phyloP scores from a whole-genome alignment of 495 filamentous ascomycete genomes.

The Niebla homalea region DNA sequence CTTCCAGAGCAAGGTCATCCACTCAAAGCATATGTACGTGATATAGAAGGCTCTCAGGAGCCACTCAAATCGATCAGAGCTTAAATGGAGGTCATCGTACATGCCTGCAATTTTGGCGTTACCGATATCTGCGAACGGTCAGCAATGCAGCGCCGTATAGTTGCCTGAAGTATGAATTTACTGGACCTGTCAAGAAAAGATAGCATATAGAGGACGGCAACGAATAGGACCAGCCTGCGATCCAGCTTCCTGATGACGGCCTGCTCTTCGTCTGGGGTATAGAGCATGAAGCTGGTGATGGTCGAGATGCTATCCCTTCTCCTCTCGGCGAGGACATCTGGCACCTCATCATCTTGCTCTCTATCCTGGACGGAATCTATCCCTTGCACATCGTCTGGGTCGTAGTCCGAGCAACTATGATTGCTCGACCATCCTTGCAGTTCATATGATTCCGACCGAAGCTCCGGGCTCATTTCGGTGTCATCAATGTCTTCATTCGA shows the following conservation, averaged over 20 bases:
- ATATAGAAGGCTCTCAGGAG: slow-evolving; percentile 54
- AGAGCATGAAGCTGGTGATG: slow-evolving; percentile 43
- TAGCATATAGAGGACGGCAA: slow-evolving; percentile 71
- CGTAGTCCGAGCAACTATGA: not conserved
- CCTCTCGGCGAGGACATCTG: not conserved
- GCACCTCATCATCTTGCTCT: no score
- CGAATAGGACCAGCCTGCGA: slow-evolving; percentile 58
- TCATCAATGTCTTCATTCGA: no score
- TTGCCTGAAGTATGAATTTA: slow-evolving; percentile 24
- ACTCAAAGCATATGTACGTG: slow-evolving; percentile 64
- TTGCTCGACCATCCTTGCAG: slow-evolving; percentile 1
- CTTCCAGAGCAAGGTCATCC: slow-evolving; percentile 52
- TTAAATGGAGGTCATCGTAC: slow-evolving; percentile 46
- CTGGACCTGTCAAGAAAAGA: slow-evolving; percentile 69
- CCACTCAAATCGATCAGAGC: slow-evolving; percentile 49
- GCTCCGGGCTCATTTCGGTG: no score
- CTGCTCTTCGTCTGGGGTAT: slow-evolving; percentile 62
- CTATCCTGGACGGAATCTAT: no score
- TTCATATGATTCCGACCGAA: not conserved
- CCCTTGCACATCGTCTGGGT: no score
- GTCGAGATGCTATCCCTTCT: slow-evolving; percentile 26
- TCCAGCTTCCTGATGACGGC: slow-evolving; percentile 64
- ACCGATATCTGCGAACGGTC: slow-evolving; percentile 47
- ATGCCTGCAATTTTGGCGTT: slow-evolving; percentile 68
- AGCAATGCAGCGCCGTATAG: not conserved